Conservation (phyloP, 2,329 filamentous ascomycete species). For the Penicillium sp. region DNA sequence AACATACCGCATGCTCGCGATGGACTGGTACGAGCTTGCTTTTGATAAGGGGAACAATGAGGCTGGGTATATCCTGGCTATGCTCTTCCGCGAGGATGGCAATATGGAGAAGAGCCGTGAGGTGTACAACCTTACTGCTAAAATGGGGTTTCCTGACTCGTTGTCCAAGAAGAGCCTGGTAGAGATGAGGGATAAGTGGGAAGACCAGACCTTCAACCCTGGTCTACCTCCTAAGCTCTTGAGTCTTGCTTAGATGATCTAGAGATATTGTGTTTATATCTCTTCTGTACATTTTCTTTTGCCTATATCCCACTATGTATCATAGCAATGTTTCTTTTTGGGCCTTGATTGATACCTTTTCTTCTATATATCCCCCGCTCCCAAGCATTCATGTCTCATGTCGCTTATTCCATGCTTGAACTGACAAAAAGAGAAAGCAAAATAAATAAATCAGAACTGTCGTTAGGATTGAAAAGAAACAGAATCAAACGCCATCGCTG, state of each 20-base stretch:
- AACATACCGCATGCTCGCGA: slow-evolving; percentile 30
- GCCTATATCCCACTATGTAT: not conserved
- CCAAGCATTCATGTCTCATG: not conserved
- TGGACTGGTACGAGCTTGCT: slow-evolving; percentile 38
- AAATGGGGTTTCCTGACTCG: slow-evolving; percentile 12
- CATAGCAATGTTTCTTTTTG: not conserved
- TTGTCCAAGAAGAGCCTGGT: slow-evolving; percentile 2
- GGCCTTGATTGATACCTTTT: not conserved
- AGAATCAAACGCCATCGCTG: not conserved
- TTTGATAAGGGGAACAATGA: slow-evolving; percentile 15
- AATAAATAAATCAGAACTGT: not conserved
- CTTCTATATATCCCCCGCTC: not conserved
- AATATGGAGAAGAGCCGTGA: slow-evolving; percentile 11
- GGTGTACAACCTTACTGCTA: slow-evolving; percentile 13
- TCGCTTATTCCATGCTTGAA: not conserved
- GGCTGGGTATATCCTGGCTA: slow-evolving; percentile 29
- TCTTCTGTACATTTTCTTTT: not conserved
- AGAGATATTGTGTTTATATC: not conserved
- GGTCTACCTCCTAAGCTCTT: slow-evolving; percentile 1
- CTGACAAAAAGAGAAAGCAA: not conserved
- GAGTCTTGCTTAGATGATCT: not conserved
- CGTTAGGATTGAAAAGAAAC: not conserved
- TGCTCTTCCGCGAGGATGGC: slow-evolving; percentile 32
- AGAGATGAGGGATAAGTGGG: slow-evolving; percentile 24
- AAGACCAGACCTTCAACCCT: slow-evolving; percentile 10